Conservation (phyloP, 306 rosid species). For the Cucumis melo region DNA sequence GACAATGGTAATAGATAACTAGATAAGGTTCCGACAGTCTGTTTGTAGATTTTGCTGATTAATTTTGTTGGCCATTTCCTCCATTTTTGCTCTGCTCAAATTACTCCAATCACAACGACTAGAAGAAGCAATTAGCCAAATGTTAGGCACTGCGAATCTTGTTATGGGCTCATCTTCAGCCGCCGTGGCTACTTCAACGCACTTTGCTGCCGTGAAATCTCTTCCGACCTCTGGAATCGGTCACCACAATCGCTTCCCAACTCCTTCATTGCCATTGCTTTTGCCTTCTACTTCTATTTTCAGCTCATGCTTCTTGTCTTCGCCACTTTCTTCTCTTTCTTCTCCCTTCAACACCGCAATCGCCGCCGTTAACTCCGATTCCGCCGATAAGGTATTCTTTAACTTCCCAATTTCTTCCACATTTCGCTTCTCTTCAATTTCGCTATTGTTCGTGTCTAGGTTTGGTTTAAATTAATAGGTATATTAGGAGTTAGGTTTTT, state of each 20-base stretch:
- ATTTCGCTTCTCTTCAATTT: not conserved
- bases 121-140: not conserved
- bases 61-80: not conserved
- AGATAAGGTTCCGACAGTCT: constrained; percentile 14
- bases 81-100: not conserved
- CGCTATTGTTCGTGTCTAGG: not conserved
- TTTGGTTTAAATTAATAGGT: not conserved
- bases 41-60: not conserved
- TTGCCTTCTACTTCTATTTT: constrained; percentile 16
- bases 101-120: not conserved
- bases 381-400: constrained; percentile 36
- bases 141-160: constrained; percentile 14
- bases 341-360: constrained; percentile 39
- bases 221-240: constrained; percentile 10
- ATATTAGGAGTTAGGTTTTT: not conserved
- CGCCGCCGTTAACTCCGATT: constrained; percentile 60
- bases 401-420: not conserved
- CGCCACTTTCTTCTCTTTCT: not conserved
- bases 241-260: constrained; percentile 2
- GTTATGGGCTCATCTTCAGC: constrained; percentile 17
- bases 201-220: not conserved
- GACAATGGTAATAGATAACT: not conserved
- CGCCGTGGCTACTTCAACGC: constrained; percentile 6
- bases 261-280: constrained; percentile 10
- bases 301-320: constrained; percentile 13